Evolutionary conservation across 352 stramenopile genomes (phyloP).

Genomic region (Globisporangium uncinulatum): DNA sequence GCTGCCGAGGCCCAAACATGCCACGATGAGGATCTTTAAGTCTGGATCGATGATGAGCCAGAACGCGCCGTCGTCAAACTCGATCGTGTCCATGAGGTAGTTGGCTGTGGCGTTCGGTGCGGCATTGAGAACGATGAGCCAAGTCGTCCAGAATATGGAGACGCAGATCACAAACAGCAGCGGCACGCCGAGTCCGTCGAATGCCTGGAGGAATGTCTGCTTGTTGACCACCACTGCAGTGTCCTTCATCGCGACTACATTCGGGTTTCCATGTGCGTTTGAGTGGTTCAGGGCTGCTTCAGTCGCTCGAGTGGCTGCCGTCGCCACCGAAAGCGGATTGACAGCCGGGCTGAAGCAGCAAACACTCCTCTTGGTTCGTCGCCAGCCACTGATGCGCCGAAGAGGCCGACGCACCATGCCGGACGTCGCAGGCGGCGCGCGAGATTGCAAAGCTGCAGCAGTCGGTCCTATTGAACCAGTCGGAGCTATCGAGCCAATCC

Average conservation of each 20-base stretch:
- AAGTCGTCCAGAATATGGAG: slow-evolving; percentile 4
- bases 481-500: too few relatives aligned
- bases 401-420: neutral
- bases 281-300: neutral
- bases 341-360: neutral
- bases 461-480: too few relatives aligned
- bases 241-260: neutral
- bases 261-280: neutral
- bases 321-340: neutral
- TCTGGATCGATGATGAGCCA: slow-evolving; percentile 14
- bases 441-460: too few relatives aligned
- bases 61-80: slow-evolving; percentile 11
- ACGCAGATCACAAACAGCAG: slow-evolving; percentile 8
- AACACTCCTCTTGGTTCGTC: neutral
- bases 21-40: neutral
- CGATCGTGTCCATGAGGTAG: slow-evolving; percentile 10
- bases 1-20: neutral
- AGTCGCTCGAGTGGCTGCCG: neutral
- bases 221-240: neutral
- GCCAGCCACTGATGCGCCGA: neutral
- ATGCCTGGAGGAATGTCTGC: neutral
- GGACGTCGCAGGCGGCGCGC: neutral
- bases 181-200: slow-evolving; percentile 1
- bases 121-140: slow-evolving; percentile 9
- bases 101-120: slow-evolving; percentile 9